A percentile compares a stretch with the other conserved stretches of the same genome.
These are phyloP conservation scores for Talaromyces sp. DNA, from an alignment of 2,329 filamentous ascomycete genomes.

Conservation along the genomic window DNA sequence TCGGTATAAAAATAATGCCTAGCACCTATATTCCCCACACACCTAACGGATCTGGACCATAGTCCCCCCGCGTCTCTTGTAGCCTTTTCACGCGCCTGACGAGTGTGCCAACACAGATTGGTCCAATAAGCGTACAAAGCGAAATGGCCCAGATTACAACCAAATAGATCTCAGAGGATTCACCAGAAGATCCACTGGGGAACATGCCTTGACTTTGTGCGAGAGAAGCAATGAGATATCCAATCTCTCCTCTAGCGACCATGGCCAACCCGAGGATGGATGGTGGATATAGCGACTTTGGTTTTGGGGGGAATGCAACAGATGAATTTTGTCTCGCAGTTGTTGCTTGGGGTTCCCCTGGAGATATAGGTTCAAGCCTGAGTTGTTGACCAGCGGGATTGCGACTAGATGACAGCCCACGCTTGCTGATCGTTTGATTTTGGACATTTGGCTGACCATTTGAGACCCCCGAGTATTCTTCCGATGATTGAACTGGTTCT, in stretches of 20 bases:
- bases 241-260: constrained; percentile 78
- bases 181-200: constrained; percentile 9
- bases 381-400: background rate
- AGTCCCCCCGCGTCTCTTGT: constrained; percentile 28
- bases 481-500: background rate
- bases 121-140: constrained; percentile 59
- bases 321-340: background rate
- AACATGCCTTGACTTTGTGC: constrained; percentile 61
- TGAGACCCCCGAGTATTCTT: background rate
- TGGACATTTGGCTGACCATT: background rate
- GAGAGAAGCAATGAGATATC: constrained; percentile 72
- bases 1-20: too few species aligned
- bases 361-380: background rate
- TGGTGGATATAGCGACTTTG: constrained; percentile 67
- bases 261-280: constrained; percentile 69
- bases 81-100: constrained; percentile 51
- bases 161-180: constrained; percentile 53
- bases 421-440: background rate
- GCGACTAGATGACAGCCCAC: background rate
- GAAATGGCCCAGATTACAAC: constrained; percentile 61
- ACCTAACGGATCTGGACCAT: constrained; percentile 44
- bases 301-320: constrained; percentile 42
- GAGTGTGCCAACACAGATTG: constrained; percentile 55
- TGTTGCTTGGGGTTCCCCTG: background rate
- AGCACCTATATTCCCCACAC: constrained; percentile 44